Percentiles rank a stretch among this genome's conserved stretches.
These are phyloP conservation scores for Heterobasidion irregulare DNA, from an alignment of 1,284 basidiomycete species.

Conservation along the genomic window DNA sequence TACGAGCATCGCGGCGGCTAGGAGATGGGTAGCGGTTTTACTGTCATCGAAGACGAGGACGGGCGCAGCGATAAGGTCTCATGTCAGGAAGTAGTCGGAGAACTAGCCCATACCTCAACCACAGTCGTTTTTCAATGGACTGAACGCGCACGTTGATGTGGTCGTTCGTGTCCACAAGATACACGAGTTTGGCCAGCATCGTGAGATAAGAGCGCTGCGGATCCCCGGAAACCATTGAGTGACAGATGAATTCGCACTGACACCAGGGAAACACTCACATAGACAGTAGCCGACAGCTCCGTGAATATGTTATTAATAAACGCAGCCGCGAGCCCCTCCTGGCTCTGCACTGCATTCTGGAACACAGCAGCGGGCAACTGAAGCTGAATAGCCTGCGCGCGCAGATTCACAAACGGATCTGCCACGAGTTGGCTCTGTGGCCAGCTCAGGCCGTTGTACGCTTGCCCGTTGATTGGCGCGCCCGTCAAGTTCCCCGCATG, in stretches of 20 bases:
- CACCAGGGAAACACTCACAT: constrained; percentile 29
- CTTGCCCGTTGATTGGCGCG: constrained; percentile 30
- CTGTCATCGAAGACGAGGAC: constrained; percentile 15
- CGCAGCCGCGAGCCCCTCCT: constrained; percentile 26
- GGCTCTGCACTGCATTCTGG: constrained; percentile 31
- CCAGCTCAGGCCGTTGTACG: constrained; percentile 43
- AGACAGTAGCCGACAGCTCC: constrained; percentile 29
- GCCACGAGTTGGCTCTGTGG: constrained; percentile 23
- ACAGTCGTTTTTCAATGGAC: constrained; percentile 34
- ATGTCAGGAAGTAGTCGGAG: background rate
- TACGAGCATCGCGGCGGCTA: constrained; percentile 30
- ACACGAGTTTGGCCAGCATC: constrained; percentile 39
- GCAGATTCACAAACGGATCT: constrained; percentile 24
- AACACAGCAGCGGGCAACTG: constrained; percentile 43
- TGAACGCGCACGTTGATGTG: constrained; percentile 30
- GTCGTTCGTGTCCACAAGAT: constrained; percentile 31
- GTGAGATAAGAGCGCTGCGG: constrained; percentile 37
- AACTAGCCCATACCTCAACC: constrained; percentile 29
- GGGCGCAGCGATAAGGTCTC: background rate
- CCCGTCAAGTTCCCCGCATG: constrained; percentile 35
- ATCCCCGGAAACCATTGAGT: too few species aligned
- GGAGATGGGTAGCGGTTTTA: constrained; percentile 33
- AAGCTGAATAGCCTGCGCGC: constrained; percentile 32
- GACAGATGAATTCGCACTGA: background rate
- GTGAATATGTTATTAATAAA: constrained; percentile 31